Conservation (phyloP, 148 eudicot species). For the Camellia sinensis region DNA sequence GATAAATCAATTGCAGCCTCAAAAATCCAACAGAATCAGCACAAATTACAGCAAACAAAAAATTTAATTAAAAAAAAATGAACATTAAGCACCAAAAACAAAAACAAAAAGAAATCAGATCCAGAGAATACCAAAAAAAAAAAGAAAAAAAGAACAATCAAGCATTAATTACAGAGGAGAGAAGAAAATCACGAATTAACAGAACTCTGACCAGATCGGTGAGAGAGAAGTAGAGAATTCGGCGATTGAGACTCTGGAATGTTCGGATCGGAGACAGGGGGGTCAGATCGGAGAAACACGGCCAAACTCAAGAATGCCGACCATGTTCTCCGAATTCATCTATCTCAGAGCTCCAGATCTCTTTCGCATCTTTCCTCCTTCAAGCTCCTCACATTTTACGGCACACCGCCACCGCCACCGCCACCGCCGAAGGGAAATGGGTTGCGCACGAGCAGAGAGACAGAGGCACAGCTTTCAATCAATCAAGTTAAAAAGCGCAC, state of each 20-base stretch:
- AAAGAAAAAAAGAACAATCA: not conserved
- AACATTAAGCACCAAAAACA: not conserved
- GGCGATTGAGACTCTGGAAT: not conserved
- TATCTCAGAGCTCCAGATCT: not conserved
- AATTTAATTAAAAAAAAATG: not conserved
- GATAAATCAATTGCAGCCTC: not conserved
- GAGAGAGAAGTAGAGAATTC: not conserved
- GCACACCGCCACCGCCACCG: not conserved
- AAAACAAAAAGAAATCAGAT: no score
- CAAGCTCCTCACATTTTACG: not conserved
- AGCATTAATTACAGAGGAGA: not conserved
- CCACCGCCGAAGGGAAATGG: not conserved
- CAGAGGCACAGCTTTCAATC: not conserved
- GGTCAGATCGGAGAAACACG: slow-evolving; percentile 9
- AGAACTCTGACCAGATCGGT: not conserved
- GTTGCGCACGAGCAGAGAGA: not conserved
- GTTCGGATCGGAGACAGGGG: slow-evolving; percentile 3
- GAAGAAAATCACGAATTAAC: not conserved
- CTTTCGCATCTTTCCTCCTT: not conserved
- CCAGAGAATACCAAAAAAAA: not conserved
- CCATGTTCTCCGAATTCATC: not conserved
- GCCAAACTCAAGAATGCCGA: not conserved
- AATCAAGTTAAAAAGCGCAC: not conserved
- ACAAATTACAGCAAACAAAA: not conserved
- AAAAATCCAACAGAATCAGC: not conserved